Conservation (phyloP, 768 basidiomycete genomes). For the Macrolepiota albuminosa region DNA sequence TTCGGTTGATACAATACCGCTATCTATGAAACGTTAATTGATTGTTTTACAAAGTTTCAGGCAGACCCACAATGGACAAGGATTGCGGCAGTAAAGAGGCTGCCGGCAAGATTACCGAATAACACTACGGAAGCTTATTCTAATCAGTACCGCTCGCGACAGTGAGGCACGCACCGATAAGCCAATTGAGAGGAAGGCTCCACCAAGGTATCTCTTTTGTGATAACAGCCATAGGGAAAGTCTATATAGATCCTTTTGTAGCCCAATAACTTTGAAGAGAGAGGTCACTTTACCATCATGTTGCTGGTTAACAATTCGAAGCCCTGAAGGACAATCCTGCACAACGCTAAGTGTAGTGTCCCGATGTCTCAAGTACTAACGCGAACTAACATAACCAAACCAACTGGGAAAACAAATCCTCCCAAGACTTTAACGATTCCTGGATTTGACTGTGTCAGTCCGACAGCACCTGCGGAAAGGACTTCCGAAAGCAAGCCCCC, state of each 20-base stretch:
- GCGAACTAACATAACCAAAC: constrained; percentile 61
- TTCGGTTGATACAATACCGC: constrained; percentile 50
- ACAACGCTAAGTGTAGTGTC: not conserved
- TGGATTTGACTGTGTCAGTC: constrained; percentile 48
- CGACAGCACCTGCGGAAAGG: constrained; percentile 53
- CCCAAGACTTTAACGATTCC: constrained; percentile 63
- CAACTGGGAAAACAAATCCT: constrained; percentile 71
- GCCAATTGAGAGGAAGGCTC: constrained; percentile 64
- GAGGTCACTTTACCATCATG: constrained; percentile 51
- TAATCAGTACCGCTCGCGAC: not conserved
- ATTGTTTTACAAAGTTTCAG: not conserved
- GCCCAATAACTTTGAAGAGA: not conserved
- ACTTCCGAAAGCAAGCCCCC: constrained; percentile 63
- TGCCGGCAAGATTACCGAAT: constrained; percentile 66
- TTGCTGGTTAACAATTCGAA: constrained; percentile 72
- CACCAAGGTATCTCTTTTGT: constrained; percentile 66
- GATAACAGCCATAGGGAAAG: constrained; percentile 63
- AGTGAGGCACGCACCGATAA: constrained; percentile 44
- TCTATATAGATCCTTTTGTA: constrained; percentile 27
- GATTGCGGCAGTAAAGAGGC: constrained; percentile 64
- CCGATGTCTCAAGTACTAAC: not conserved
- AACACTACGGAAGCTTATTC: constrained; percentile 38
- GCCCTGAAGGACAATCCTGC: constrained; percentile 69
- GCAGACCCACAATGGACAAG: constrained; percentile 57
- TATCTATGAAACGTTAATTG: constrained; percentile 32